Evolutionary conservation across 1,284 basidiomycete genomes (phyloP).

Genomic region (Ceratobasidium sp.): DNA sequence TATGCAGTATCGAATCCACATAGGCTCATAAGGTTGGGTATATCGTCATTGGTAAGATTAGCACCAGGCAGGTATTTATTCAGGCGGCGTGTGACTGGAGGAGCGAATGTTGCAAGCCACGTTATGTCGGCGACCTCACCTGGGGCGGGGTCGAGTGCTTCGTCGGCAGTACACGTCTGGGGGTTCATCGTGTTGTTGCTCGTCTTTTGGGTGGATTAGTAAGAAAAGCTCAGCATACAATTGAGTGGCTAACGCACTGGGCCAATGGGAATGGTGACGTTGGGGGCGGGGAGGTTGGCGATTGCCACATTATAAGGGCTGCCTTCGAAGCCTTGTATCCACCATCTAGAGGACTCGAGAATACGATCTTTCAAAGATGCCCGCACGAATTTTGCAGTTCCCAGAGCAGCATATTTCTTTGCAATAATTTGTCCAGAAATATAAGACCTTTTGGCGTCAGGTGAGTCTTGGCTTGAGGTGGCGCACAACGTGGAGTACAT

Average conservation of each 20-base stretch:
- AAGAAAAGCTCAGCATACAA: constrained; percentile 30
- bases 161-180: constrained; percentile 70
- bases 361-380: constrained; percentile 62
- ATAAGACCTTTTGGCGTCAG: constrained; percentile 56
- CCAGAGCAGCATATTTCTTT: constrained; percentile 34
- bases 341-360: constrained; percentile 72
- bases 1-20: constrained; percentile 80
- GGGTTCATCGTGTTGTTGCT: constrained; percentile 81
- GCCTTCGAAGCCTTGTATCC: constrained; percentile 59
- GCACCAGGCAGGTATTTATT: constrained; percentile 68
- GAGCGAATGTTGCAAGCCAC: constrained; percentile 68
- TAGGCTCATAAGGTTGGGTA: constrained; percentile 71
- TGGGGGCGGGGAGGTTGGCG: constrained; percentile 45
- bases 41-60: constrained; percentile 66
- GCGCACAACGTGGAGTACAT: background rate
- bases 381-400: constrained; percentile 37
- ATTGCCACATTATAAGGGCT: background rate
- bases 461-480: constrained; percentile 54
- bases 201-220: no score
- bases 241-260: constrained; percentile 13
- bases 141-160: constrained; percentile 36
- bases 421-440: constrained; percentile 37
- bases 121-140: constrained; percentile 44
- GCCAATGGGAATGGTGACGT: constrained; percentile 50
- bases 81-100: constrained; percentile 68